Evolutionary conservation across 1,284 basidiomycete genomes (phyloP).

Genomic region (Ceratobasidium theobromae): DNA sequence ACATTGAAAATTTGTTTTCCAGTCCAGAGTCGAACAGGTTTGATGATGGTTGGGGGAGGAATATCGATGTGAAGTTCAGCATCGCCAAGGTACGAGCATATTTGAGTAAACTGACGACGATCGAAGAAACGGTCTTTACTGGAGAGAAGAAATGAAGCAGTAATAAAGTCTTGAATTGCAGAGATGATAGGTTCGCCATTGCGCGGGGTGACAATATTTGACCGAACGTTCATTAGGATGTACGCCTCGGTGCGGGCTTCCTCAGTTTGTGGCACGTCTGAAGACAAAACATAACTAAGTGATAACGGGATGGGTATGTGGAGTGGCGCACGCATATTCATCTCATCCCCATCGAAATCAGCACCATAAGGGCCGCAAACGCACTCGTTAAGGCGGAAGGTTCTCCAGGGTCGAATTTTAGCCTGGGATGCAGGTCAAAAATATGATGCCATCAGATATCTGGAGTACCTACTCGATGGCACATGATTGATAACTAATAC

Average conservation of each 20-base stretch:
- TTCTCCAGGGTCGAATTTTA: constrained; percentile 96
- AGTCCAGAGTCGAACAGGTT: constrained; percentile 93
- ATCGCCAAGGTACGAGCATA: constrained; percentile 93
- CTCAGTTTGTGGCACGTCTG: constrained; percentile 98
- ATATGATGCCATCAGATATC: constrained; percentile 15
- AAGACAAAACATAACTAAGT: neutral
- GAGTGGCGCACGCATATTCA: constrained; percentile 86
- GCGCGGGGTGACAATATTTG: constrained; percentile 95
- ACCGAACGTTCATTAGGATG: constrained; percentile 96
- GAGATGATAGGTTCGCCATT: constrained; percentile 99
- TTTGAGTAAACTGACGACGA: constrained; percentile 93
- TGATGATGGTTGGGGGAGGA: constrained; percentile 93
- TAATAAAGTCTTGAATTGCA: constrained; percentile 98
- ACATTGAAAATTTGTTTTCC: constrained; percentile 98
- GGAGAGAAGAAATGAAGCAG: constrained; percentile 94
- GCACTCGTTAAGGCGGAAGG: constrained; percentile 98
- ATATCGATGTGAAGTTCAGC: constrained; percentile 92
- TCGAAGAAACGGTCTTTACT: constrained; percentile 93
- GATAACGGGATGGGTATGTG: neutral
- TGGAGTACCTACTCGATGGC: constrained; percentile 71
- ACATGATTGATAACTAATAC: constrained; percentile 94
- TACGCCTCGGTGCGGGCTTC: constrained; percentile 97
- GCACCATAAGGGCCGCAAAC: constrained; percentile 99
- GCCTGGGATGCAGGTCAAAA: constrained; percentile 48
- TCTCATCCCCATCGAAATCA: constrained; percentile 99